Base-by-base conservation (phyloP, 306 rosid species). In the Quercus cerris region DNA sequence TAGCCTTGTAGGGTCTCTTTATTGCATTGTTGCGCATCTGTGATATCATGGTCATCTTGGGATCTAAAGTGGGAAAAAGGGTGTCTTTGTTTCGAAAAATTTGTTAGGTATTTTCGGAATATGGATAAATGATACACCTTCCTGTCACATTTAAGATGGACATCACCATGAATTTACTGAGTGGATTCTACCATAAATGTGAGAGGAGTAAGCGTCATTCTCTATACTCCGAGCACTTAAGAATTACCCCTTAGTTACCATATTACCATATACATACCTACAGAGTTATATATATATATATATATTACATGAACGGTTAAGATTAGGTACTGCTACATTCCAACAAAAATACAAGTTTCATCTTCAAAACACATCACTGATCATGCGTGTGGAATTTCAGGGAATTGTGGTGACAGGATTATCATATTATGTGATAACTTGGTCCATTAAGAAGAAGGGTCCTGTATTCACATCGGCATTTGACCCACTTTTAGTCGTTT, bases 401-500 rank as follows among this genome's bases (percentile, higher is more conserved):
- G 76, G 76, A 46, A 10, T 73, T 54, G 25, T 73, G 17, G 44
- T 73, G 44, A 73, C 76, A 73, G 76, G 76, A 28, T 73, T 54
- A 15, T 73, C 57, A 14, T 73, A 54, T 54, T 73, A 73, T 54
- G 76, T 30, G 41, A 49, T 28, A 41, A 73, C 64, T 3, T 73
- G 76, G 76, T 17, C 61, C 38, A 54, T 73, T 55, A 27, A 27
- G 27, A 51, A 73, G 59, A 73, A 20, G 17, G 76, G 76, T 9
- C 23, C 63, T 73, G 76, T 73, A 10, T 73, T 73, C 35, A 18
- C 14, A 25, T 4, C 44, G 1, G 64, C 76, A 27, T 73, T 73
- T 11, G 54, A 54, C 44, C 76, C 76, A 23, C 27, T 73, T 54
- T 61, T 73, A 2, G 76, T 73, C 44, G 76, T 73, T 73, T 17